Conservation (phyloP, 2,329 filamentous ascomycete species). For the Phialocephala subalpina region DNA sequence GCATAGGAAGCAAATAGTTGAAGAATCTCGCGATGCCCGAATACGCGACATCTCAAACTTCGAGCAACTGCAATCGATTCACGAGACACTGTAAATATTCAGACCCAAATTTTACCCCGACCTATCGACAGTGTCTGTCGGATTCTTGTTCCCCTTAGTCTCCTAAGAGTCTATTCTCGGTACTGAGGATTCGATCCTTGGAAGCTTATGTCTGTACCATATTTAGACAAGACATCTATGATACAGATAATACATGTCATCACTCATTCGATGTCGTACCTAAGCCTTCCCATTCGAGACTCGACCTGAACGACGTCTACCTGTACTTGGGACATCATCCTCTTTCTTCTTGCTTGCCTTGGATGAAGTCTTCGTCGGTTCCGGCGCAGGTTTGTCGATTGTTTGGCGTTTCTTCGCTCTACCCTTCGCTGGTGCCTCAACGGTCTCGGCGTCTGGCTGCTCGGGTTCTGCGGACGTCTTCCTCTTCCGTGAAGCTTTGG, state of each 20-base stretch:
- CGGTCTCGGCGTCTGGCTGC: neutral
- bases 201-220: too few species aligned
- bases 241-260: slow-evolving; percentile 10
- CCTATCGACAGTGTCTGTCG: too few species aligned
- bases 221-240: neutral
- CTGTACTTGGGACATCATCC: slow-evolving; percentile 4
- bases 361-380: neutral
- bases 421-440: slow-evolving; percentile 1
- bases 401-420: slow-evolving; percentile 16
- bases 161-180: too few species aligned
- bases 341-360: slow-evolving; percentile 18
- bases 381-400: neutral
- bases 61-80: too few species aligned
- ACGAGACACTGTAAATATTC: too few species aligned
- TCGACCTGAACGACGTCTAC: slow-evolving; percentile 26
- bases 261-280: neutral
- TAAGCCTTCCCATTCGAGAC: slow-evolving; percentile 16
- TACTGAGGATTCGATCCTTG: too few species aligned
- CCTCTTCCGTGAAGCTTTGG: slow-evolving; percentile 46
- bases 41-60: too few species aligned
- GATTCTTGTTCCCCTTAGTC: too few species aligned
- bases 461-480: slow-evolving; percentile 15
- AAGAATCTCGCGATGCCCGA: too few species aligned
- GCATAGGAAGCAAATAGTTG: too few species aligned
- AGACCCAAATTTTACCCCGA: too few species aligned